Evolutionary conservation across 257 asterid genomes (phyloP).

Genomic region (Solanum bukasovii): DNA sequence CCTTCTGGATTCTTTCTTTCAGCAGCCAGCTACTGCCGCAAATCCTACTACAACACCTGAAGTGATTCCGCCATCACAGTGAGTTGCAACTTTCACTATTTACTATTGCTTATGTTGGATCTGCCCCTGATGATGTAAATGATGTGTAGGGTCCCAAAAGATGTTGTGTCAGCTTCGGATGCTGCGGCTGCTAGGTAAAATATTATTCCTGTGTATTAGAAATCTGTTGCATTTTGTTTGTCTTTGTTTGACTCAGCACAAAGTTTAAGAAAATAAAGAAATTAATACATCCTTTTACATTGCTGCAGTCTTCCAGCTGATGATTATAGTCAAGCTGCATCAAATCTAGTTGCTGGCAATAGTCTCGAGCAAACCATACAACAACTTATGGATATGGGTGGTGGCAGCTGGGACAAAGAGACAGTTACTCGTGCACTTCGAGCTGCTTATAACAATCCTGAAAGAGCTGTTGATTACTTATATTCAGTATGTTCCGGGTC

Average conservation of each 20-base stretch:
- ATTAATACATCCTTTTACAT: conserved; percentile 8
- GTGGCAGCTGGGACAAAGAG: conserved; percentile 82
- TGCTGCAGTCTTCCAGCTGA: conserved; percentile 29
- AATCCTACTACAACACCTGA: conserved; percentile 37
- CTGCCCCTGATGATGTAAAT: conserved; percentile 3
- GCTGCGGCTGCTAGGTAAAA: conserved; percentile 36
- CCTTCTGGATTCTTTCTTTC: conserved; percentile 4
- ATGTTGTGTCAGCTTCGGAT: conserved; percentile 27
- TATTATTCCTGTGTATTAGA: not conserved
- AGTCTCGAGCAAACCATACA: conserved; percentile 57
- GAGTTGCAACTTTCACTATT: conserved; percentile 20
- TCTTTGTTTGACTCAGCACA: not conserved
- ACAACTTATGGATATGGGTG: conserved; percentile 81
- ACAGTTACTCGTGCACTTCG: conserved; percentile 67
- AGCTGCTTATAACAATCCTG: conserved; percentile 77
- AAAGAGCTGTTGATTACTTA: conserved; percentile 43
- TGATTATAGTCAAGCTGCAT: conserved; percentile 35
- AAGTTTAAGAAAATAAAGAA: not conserved
- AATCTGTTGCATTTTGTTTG: not conserved
- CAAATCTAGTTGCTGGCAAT: conserved; percentile 40
- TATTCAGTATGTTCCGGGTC: conserved; percentile 45
- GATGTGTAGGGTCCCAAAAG: conserved; percentile 34
- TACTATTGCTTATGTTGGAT: not conserved
- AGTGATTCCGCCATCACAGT: conserved; percentile 36
- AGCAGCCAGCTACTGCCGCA: conserved; percentile 44